Conservation (phyloP, 129 eudicot genomes). For the Flaveria trinervia region DNA sequence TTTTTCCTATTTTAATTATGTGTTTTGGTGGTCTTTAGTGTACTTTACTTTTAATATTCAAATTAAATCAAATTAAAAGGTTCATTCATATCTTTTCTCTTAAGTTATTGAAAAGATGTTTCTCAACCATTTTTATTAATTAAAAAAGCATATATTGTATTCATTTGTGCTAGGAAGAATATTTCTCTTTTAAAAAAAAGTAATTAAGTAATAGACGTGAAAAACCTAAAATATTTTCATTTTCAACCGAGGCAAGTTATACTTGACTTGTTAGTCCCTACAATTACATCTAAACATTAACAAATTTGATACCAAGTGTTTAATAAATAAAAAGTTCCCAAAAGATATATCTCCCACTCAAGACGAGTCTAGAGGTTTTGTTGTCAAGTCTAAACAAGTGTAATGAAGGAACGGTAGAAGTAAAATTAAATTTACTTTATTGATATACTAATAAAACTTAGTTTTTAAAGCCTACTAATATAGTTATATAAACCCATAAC, state of each 20-base stretch:
- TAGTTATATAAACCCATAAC: too few species aligned
- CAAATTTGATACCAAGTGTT: not conserved
- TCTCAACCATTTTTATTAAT: slow-evolving; percentile 9
- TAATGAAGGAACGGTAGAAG: too few species aligned
- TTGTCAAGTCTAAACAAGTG: too few species aligned
- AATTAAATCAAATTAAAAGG: not conserved
- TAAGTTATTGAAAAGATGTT: slow-evolving; percentile 9
- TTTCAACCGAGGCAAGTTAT: not conserved
- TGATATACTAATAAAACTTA: too few species aligned
- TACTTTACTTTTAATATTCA: not conserved
- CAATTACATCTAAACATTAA: slow-evolving; percentile 15
- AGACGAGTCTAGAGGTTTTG: too few species aligned
- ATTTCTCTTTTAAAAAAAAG: slow-evolving; percentile 19
- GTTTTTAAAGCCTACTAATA: too few species aligned
- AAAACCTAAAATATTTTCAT: slow-evolving; percentile 3
- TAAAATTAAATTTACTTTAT: too few species aligned
- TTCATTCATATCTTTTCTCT: not conserved
- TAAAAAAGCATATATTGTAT: slow-evolving; percentile 24
- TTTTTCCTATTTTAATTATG: too few species aligned
- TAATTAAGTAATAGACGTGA: not conserved
- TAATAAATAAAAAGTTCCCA: not conserved
- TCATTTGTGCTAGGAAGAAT: slow-evolving; percentile 26
- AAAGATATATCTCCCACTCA: not conserved
- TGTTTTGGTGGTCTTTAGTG: not conserved
- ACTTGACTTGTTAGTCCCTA: slow-evolving; percentile 19